Evolutionary conservation across 371 early-diverging fungal genomes (phyloP), one percentile per base, ranked within the genome.

Genomic region (Lichtheimia corymbifera): DNA sequence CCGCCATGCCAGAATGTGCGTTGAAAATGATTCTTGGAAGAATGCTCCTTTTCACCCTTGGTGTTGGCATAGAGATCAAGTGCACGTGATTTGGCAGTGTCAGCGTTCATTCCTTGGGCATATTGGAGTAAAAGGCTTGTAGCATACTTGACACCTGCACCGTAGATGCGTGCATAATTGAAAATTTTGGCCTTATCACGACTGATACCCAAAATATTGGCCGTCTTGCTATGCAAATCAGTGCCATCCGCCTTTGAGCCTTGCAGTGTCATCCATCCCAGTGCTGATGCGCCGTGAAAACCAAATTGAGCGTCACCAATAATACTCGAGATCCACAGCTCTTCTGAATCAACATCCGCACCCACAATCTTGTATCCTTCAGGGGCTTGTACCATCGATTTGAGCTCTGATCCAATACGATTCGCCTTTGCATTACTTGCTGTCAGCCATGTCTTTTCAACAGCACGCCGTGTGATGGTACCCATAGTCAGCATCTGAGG

Each of bases 241-340:
- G 97, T 96, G 2, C 91, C 92, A 17, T 86, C 89, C 0, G 88
- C 65, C 73, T 97, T 98, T 0, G 89, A 87, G 0, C 99, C 99
- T 74, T 97, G 96, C 54, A 98, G 68, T 3, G 96, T 96, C 98
- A 97, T 97, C 91, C 95, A 98, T 1, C 99, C 97, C 15, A 98
- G 72, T 0, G 98, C 95, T 0, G 97, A 93, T 0, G 92, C 91
- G 6, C 99, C 99, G 66, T 96, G 97, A 66, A 90, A 85, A 12
- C 92, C 85, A 68, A 98, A 94, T 76, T 97, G 96, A 5, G 96
- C 83, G 74, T 97, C 99, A 18, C 97, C 97, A 64, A 98, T 86
- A 12, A 97, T 68, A 70, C 93, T 91, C 4, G 96, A 89, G 59
- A 98, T 97, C 99, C 99, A 98, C 15, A 98, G 83, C 75, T 98